These are phyloP conservation scores for Elongisporangium prolatum DNA, from an alignment of 352 stramenopile genomes.

Conservation along the genomic window DNA sequence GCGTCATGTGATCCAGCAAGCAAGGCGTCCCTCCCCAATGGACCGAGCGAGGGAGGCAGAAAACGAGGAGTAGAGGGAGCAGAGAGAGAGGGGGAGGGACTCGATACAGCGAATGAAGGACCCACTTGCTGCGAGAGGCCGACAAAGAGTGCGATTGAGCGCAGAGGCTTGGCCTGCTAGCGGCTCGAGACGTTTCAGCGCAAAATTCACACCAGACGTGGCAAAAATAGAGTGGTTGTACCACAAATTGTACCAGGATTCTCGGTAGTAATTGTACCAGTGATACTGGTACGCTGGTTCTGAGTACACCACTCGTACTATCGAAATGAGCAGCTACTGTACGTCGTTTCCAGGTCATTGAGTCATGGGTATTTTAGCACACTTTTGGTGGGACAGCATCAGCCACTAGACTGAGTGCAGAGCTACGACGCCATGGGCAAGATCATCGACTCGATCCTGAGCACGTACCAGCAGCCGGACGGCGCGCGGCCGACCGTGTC, in stretches of 20 bases:
- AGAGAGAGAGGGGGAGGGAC: not conserved
- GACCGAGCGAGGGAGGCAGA: not conserved
- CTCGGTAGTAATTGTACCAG: not conserved
- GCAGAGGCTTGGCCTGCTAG: not conserved
- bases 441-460: conserved; percentile 75
- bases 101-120: not conserved
- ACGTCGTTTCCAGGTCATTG: not conserved
- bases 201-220: not conserved
- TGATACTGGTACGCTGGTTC: not conserved
- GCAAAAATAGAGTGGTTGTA: not conserved
- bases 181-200: not conserved
- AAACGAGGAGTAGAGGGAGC: not conserved
- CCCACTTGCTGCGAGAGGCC: not conserved
- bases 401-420: not conserved
- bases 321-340: not conserved
- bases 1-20: conserved; percentile 29
- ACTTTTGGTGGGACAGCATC: not conserved
- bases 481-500: conserved; percentile 56
- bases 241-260: not conserved
- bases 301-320: not conserved
- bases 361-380: not conserved
- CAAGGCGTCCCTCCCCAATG: conserved; percentile 5
- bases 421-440: conserved; percentile 46
- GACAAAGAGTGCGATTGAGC: not conserved
- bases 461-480: conserved; percentile 39